Percentiles rank a stretch among this genome's conserved stretches.
Conservation (phyloP, 345 rosid genomes). For the Erucastrum elatum region DNA sequence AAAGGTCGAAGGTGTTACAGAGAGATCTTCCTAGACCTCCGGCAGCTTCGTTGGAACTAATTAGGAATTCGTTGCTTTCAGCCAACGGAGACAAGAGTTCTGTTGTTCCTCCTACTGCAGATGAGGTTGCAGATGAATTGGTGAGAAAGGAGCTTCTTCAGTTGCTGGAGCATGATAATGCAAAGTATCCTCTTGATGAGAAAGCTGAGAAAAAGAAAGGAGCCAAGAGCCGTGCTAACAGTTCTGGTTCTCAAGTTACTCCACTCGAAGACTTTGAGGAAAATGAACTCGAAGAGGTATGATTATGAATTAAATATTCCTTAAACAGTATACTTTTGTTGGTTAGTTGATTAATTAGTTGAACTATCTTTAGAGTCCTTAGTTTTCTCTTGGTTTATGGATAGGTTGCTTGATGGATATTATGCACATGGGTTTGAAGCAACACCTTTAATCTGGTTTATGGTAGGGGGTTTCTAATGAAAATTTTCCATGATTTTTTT, state of each 20-base stretch:
- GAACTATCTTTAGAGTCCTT: not conserved
- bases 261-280: slow-evolving; percentile 82
- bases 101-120: slow-evolving; percentile 79
- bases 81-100: slow-evolving; percentile 91
- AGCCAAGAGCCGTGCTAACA: slow-evolving; percentile 59
- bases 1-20: slow-evolving; percentile 97
- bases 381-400: slow-evolving; percentile 1
- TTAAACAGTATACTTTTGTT: not conserved
- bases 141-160: slow-evolving; percentile 72
- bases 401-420: not conserved
- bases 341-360: slow-evolving; percentile 1
- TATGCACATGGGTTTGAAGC: slow-evolving; percentile 12
- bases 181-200: slow-evolving; percentile 95
- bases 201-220: slow-evolving; percentile 84
- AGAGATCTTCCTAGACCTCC: slow-evolving; percentile 98
- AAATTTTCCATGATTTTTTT: slow-evolving; percentile 3
- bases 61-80: slow-evolving; percentile 73
- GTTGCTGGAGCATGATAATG: slow-evolving; percentile 90
- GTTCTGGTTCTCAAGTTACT: slow-evolving; percentile 50
- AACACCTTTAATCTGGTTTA: slow-evolving; percentile 1
- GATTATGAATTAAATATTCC: slow-evolving; percentile 12
- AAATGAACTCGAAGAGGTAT: slow-evolving; percentile 74
- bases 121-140: slow-evolving; percentile 94
- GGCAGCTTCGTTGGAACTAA: slow-evolving; percentile 79
- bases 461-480: not conserved